Conservation (phyloP, 306 rosid species). For the Lathyrus oleraceus region DNA sequence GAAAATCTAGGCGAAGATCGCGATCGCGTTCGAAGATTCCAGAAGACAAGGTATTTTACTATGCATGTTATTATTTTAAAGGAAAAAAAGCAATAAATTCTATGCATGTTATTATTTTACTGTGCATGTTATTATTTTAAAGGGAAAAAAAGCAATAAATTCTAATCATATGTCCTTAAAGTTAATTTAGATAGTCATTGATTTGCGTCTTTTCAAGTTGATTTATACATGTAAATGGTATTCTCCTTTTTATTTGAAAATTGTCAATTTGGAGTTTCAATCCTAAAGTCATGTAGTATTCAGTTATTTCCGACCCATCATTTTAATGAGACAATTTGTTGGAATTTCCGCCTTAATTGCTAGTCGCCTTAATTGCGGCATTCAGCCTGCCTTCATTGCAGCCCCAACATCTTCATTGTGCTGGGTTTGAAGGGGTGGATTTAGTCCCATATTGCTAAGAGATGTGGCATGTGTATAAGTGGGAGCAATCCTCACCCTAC, state of each 20-base stretch:
- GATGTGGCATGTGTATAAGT: too few relatives aligned
- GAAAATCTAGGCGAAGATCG: constrained; percentile 43
- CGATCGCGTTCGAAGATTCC: constrained; percentile 49
- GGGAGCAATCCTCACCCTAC: too few relatives aligned
- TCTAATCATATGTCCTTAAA: background rate
- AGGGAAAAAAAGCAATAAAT: background rate
- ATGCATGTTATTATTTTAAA: constrained; percentile 4
- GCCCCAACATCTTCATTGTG: too few relatives aligned
- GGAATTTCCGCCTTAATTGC: too few relatives aligned
- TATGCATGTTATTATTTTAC: constrained; percentile 39
- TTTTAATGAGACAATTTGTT: too few relatives aligned
- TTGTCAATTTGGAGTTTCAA: background rate
- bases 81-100: background rate
- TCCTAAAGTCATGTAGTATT: too few relatives aligned
- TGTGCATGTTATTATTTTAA: constrained; percentile 3
- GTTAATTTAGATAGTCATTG: constrained; percentile 6
- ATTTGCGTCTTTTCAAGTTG: constrained; percentile 13
- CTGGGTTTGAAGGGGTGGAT: too few relatives aligned
- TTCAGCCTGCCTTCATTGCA: too few relatives aligned
- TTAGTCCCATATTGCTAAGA: too few relatives aligned
- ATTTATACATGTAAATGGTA: background rate
- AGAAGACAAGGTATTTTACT: constrained; percentile 57
- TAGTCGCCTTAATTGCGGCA: too few relatives aligned
- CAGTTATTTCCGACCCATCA: too few relatives aligned
- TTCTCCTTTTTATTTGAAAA: constrained; percentile 3